Base-by-base conservation (phyloP, 306 rosid species). In the Argentina anserina region DNA sequence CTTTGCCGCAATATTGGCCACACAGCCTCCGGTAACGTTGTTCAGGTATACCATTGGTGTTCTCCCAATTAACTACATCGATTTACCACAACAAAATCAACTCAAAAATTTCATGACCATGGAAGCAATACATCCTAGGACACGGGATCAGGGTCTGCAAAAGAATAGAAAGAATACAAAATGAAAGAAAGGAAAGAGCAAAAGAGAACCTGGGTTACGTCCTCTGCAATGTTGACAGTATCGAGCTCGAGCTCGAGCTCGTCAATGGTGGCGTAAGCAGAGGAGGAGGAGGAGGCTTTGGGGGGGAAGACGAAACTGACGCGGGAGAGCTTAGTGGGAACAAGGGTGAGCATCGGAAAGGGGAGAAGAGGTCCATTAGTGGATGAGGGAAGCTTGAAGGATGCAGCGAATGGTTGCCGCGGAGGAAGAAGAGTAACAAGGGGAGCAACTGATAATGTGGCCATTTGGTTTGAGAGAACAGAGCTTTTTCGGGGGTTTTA, bases 31-130 rank as follows among this genome's bases (percentile, higher is more conserved):
- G 0, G 92, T 82, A 71, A 91, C 92, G 70, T 86, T 89, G 78
- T 91, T 93, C 65, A 93, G 94, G 87, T 91, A 91, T n/a, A 93
- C 81, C 98, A 93, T 93, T 12, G 98, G 98, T 15, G 98, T 93
- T 39, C 89, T 86, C 28, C 98, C 98, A 65, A 91, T 89, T 87
- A 93, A 75, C 98, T 93, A 81, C 75, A 82, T 46, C 3, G 40
- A 64, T 67, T 79, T 29, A 8, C 34, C 65, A 70, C 13, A 66
- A 55, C 45, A 66, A 50, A 50, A 9, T 29, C 79, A 73, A 40
- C 68, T 69, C 31, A 63, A 64, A 26, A 25, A 25, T 5, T 25
- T 56, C 25, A 53, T n/a, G 14, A 53, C 13, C 8, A 49, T 53
- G 14, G 9, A 47, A 47, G 3, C 8, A 47, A 0, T 5, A 20